phyloP scores from a whole-genome alignment of 2,329 filamentous ascomycete genomes.

The Madurella fahalii region DNA sequence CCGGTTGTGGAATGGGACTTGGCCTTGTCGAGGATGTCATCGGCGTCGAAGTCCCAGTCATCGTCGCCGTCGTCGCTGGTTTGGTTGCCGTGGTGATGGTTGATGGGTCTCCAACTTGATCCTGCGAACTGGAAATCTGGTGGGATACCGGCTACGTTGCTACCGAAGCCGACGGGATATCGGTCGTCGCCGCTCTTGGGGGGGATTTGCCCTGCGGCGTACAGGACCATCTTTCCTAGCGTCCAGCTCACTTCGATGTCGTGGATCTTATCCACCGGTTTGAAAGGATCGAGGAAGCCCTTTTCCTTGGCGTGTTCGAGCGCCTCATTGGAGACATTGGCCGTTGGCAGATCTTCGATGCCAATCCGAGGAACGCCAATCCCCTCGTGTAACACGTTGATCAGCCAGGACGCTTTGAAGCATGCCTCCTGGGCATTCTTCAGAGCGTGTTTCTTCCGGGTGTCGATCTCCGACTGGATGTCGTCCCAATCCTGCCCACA shows the following conservation, averaged over 20 bases:
- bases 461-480: constrained; percentile 63
- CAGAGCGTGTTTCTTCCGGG: constrained; percentile 67
- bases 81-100: constrained; percentile 21
- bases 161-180: constrained; percentile 87
- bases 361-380: constrained; percentile 88
- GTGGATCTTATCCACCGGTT: constrained; percentile 87
- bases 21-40: constrained; percentile 61
- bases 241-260: constrained; percentile 96
- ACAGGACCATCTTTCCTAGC: constrained; percentile 91
- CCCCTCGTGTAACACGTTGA: constrained; percentile 92
- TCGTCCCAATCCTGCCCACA: constrained; percentile 78
- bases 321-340: constrained; percentile 70
- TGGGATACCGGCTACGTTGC: constrained; percentile 66
- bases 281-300: constrained; percentile 79
- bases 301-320: constrained; percentile 66
- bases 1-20: constrained; percentile 67
- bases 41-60: constrained; percentile 49
- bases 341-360: constrained; percentile 60
- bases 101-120: constrained; percentile 42
- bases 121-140: constrained; percentile 81
- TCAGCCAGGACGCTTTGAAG: constrained; percentile 97
- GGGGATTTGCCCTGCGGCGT: constrained; percentile 84
- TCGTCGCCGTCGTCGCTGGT: constrained; percentile 46
- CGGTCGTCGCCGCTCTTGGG: constrained; percentile 50
- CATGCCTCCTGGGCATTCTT: constrained; percentile 82